Conservation (phyloP, 1,284 basidiomycete species). For the Caloboletus firmus region DNA sequence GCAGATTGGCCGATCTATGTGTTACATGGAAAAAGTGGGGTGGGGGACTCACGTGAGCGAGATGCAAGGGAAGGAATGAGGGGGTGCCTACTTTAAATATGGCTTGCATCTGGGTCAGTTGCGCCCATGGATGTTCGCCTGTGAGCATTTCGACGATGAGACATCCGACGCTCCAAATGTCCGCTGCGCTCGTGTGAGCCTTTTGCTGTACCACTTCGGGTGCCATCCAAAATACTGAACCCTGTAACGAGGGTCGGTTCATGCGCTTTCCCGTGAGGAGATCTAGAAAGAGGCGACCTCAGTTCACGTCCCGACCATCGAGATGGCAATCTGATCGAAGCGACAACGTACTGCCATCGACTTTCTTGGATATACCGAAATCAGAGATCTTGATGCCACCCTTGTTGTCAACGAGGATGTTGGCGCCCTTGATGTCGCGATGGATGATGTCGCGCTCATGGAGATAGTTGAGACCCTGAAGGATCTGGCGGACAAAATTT, state of each 20-base stretch:
- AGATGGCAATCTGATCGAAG: not conserved
- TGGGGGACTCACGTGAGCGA: not conserved
- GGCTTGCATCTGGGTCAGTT: slow-evolving; percentile 98
- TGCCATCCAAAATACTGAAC: slow-evolving; percentile 99
- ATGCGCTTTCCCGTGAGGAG: slow-evolving; percentile 74
- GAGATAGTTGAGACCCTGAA: slow-evolving; percentile 89
- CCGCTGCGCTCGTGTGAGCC: slow-evolving; percentile 90
- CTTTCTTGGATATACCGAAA: slow-evolving; percentile 98
- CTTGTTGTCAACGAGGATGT: slow-evolving; percentile 98
- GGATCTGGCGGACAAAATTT: slow-evolving; percentile 93
- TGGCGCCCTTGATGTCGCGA: slow-evolving; percentile 98
- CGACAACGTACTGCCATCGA: slow-evolving; percentile 79
- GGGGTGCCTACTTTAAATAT: slow-evolving; percentile 78
- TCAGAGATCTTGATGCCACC: slow-evolving; percentile 98
- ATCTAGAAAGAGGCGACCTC: slow-evolving; percentile 44
- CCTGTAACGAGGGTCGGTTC: slow-evolving; percentile 90
- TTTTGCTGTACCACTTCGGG: slow-evolving; percentile 98
- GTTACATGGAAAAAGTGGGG: not conserved
- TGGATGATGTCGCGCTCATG: slow-evolving; percentile 96
- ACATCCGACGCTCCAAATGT: slow-evolving; percentile 99
- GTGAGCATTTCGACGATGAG: slow-evolving; percentile 98
- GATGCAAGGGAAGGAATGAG: not conserved
- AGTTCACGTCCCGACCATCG: not conserved
- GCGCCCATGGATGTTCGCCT: slow-evolving; percentile 96
- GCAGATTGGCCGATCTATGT: slow-evolving; percentile 85